phyloP scores from a whole-genome alignment of 108 stramenopile species.

The Aureococcus anophagefferens region DNA sequence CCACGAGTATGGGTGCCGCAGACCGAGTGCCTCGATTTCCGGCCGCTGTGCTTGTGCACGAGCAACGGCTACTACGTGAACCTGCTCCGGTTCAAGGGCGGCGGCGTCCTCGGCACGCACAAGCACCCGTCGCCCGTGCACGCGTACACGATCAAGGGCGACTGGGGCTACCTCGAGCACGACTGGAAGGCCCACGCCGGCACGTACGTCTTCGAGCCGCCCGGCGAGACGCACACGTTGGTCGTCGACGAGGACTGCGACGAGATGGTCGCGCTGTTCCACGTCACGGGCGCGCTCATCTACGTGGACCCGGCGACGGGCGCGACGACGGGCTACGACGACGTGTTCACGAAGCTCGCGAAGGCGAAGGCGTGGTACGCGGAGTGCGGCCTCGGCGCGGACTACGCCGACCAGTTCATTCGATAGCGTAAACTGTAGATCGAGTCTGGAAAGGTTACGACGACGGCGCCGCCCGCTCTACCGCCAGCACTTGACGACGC shows the following conservation, averaged over 20 bases:
- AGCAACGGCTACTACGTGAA: slow-evolving; percentile 67
- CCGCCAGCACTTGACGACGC: slow-evolving; percentile 61
- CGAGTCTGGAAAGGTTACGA: no score
- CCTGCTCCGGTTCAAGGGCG: slow-evolving; percentile 50
- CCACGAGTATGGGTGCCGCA: slow-evolving; percentile 61
- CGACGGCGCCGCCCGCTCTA: no score
- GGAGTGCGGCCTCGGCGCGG: slow-evolving; percentile 55
- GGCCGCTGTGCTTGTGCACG: slow-evolving; percentile 60
- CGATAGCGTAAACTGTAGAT: slow-evolving; percentile 29
- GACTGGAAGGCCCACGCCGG: slow-evolving; percentile 58
- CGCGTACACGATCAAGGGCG: slow-evolving; percentile 56
- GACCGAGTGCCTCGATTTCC: slow-evolving; percentile 58
- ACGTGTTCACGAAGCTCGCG: slow-evolving; percentile 66
- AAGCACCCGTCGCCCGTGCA: slow-evolving; percentile 63
- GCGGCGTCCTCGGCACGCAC: slow-evolving; percentile 57
- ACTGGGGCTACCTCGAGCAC: slow-evolving; percentile 62
- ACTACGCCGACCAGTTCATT: slow-evolving; percentile 54
- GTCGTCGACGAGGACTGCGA: slow-evolving; percentile 61
- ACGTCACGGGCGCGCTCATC: slow-evolving; percentile 60
- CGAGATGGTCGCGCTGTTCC: slow-evolving; percentile 67
- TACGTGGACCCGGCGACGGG: slow-evolving; percentile 61
- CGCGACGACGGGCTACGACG: slow-evolving; percentile 58
- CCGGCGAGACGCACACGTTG: slow-evolving; percentile 64
- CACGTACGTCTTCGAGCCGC: slow-evolving; percentile 64
- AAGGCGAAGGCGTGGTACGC: slow-evolving; percentile 60